Base-by-base conservation (phyloP, 2,329 filamentous ascomycete species). In the Ophiostoma ips region DNA sequence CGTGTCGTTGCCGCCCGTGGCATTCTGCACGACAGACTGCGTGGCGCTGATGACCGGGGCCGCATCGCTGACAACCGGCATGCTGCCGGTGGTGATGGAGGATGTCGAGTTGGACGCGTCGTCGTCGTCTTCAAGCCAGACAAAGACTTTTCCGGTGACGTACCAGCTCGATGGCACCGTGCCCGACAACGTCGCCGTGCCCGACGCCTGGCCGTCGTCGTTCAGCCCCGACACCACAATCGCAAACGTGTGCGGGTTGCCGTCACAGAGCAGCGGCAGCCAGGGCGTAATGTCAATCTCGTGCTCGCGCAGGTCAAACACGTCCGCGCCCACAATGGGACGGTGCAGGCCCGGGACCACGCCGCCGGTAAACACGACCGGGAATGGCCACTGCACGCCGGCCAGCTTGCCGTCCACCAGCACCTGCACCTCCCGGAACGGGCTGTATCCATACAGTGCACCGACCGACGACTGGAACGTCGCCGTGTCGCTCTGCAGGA, bases 271-370 rank as follows among this genome's bases (percentile, higher is more conserved):
- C 1, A 83, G 52, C 0, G 83, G 77, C 3, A 92, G 68, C 70
- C 83, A 92, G 0, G 85, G 80, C 1, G 84, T 83, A 45, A 94
- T 79, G 59, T 94, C 87, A 54, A 94, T 85, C 61, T 92, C 83
- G 55, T 86, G 79, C 61, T 92, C 85, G 41, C 76, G 71, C 21
- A 94, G 69, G 60, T 92, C 85, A 61, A 87, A 92, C 0, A 84
- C 79, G 58, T 92, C 81, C 18, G 84, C 77, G 1, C 85, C 85
- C 3, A 85, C 86, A 49, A 92, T 73, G 0, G 87, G 87, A 7
- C 84, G 72, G 75, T 88, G 87, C 36, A 92, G 72, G 1, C 79
- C 78, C 5, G 85, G 85, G 1, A 83, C 81, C 6, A 94, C 71
- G 1, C 86, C 86, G 3, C 87, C 87, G 0, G 87, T 89, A 58